A percentile compares a stretch with the other conserved stretches of the same genome.
phyloP scores from a whole-genome alignment of 495 filamentous ascomycete species.

The Apodospora peruviana region DNA sequence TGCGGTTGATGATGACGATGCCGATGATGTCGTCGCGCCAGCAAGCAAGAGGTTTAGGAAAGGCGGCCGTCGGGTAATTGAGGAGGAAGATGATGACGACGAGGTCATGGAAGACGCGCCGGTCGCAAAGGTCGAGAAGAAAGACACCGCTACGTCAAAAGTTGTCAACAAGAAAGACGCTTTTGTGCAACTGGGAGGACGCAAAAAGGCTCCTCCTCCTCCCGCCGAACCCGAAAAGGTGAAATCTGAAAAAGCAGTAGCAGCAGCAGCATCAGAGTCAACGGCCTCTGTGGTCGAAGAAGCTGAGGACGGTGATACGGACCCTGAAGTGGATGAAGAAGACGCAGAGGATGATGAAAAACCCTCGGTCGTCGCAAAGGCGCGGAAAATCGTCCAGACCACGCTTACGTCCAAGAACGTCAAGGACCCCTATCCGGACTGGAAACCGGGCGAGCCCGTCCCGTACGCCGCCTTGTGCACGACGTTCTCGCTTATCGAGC shows the following conservation, averaged over 20 bases:
- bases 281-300: slow-evolving; percentile 50
- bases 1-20: slow-evolving; percentile 35
- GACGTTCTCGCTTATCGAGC: slow-evolving; percentile 88
- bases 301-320: slow-evolving; percentile 47
- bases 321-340: slow-evolving; percentile 47
- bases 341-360: slow-evolving; percentile 63
- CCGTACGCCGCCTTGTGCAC: slow-evolving; percentile 93
- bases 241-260: slow-evolving; percentile 33
- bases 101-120: slow-evolving; percentile 32
- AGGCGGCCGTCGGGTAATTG: slow-evolving; percentile 26
- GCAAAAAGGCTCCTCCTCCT: slow-evolving; percentile 16
- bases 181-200: slow-evolving; percentile 7
- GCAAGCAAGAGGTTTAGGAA: slow-evolving; percentile 45
- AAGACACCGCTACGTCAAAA: slow-evolving; percentile 15
- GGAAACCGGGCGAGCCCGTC: slow-evolving; percentile 80
- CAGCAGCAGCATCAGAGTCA: slow-evolving; percentile 43
- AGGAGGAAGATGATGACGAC: slow-evolving; percentile 40
- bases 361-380: slow-evolving; percentile 68
- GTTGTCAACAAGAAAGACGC: slow-evolving; percentile 4
- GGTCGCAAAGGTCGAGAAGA: slow-evolving; percentile 10
- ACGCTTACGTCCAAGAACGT: slow-evolving; percentile 55
- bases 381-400: slow-evolving; percentile 77
- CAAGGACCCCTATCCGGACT: slow-evolving; percentile 89
- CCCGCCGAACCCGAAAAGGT: slow-evolving; percentile 18
- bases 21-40: slow-evolving; percentile 48